phyloP scores from a whole-genome alignment of 805 yeast genomes.

The Candida orba region DNA sequence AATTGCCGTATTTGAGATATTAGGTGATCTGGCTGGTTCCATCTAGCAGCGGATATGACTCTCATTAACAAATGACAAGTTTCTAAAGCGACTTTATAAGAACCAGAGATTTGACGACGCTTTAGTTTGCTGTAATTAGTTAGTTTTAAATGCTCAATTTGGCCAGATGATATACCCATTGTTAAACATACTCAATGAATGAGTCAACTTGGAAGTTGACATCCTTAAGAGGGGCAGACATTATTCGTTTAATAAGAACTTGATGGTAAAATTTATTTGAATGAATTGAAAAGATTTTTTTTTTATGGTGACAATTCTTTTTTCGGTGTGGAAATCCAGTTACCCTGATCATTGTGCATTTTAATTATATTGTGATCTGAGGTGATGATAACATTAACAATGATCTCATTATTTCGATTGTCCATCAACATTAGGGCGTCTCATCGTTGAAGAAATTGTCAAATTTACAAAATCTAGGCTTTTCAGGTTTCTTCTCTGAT shows the following conservation, averaged over 20 bases:
- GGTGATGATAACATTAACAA: too few relatives aligned
- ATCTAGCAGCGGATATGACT: slow-evolving; percentile 81
- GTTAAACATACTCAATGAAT: slow-evolving; percentile 30
- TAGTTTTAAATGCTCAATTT: background rate
- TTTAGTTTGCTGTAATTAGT: slow-evolving; percentile 42
- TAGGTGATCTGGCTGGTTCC: slow-evolving; percentile 72
- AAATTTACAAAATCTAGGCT: background rate
- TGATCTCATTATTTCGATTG: too few relatives aligned
- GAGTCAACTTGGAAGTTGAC: slow-evolving; percentile 35
- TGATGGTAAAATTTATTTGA: too few relatives aligned
- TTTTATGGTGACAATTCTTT: too few relatives aligned
- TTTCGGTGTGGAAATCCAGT: too few relatives aligned
- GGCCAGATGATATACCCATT: background rate
- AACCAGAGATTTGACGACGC: slow-evolving; percentile 78
- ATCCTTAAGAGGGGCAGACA: slow-evolving; percentile 22
- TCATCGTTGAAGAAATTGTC: slow-evolving; percentile 8
- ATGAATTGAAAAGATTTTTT: background rate
- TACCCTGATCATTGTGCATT: too few relatives aligned
- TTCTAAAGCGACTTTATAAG: slow-evolving; percentile 75
- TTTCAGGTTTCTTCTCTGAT: too few relatives aligned
- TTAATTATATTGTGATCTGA: too few relatives aligned
- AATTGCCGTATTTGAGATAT: slow-evolving; percentile 64
- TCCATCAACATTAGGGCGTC: too few relatives aligned
- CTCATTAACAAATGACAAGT: slow-evolving; percentile 83
- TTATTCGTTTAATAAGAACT: background rate